phyloP scores from a whole-genome alignment of 768 basidiomycete species.

The Paxillus rubicundulus region DNA sequence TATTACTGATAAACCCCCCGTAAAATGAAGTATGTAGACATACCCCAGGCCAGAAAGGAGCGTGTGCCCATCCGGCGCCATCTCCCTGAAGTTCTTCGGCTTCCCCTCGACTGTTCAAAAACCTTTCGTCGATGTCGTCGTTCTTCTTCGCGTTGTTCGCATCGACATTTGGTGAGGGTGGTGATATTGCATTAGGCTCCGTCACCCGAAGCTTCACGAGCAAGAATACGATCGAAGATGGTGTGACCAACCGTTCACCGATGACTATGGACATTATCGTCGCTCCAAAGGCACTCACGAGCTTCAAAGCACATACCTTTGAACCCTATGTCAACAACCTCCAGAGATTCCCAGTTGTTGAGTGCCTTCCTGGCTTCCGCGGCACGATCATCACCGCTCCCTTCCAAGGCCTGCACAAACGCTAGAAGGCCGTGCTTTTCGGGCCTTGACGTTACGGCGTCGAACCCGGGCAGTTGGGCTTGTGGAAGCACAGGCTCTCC shows the following conservation, averaged over 20 bases:
- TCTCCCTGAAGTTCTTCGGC: slow-evolving; percentile 56
- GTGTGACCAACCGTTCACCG: slow-evolving; percentile 84
- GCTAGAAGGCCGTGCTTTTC: no score
- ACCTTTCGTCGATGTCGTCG: slow-evolving; percentile 66
- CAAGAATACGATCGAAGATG: slow-evolving; percentile 84
- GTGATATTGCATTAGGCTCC: slow-evolving; percentile 43
- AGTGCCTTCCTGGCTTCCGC: slow-evolving; percentile 50
- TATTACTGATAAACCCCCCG: slow-evolving; percentile 1
- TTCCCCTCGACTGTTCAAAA: slow-evolving; percentile 61
- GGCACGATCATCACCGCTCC: not conserved
- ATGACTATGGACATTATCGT: slow-evolving; percentile 54
- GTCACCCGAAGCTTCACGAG: slow-evolving; percentile 77
- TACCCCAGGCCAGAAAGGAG: slow-evolving; percentile 90
- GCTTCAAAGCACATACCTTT: slow-evolving; percentile 54
- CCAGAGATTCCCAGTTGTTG: slow-evolving; percentile 68
- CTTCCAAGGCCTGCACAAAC: no score
- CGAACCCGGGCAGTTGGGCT: slow-evolving; percentile 78
- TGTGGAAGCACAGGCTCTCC: slow-evolving; percentile 45
- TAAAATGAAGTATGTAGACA: slow-evolving; percentile 22
- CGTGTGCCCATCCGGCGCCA: slow-evolving; percentile 71
- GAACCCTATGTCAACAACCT: slow-evolving; percentile 81
- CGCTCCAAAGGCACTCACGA: not conserved
- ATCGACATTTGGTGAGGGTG: slow-evolving; percentile 36
- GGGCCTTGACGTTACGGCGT: slow-evolving; percentile 9
- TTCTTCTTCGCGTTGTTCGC: slow-evolving; percentile 44